A percentile compares a stretch with the other conserved stretches of the same genome.
phyloP scores from a whole-genome alignment of 2,329 filamentous ascomycete genomes.

The Ophiostoma ips region DNA sequence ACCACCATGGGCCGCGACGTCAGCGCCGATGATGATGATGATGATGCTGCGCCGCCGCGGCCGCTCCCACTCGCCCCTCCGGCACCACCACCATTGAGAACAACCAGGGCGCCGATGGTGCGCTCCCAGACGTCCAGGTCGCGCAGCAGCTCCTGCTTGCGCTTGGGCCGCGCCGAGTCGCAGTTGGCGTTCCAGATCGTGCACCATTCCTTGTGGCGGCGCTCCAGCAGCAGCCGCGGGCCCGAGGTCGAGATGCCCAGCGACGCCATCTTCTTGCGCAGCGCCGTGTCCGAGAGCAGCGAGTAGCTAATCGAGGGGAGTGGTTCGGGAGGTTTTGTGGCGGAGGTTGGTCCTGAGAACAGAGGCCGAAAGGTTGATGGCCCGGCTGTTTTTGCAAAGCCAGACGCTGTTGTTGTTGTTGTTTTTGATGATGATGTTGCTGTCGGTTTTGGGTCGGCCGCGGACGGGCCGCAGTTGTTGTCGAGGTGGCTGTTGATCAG shows the following conservation, averaged over 20 bases:
- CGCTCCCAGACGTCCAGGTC: conserved; percentile 82
- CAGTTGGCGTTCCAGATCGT: conserved; percentile 97
- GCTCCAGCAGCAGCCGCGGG: conserved; percentile 53
- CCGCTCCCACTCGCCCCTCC: conserved; percentile 17
- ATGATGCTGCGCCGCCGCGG: conserved; percentile 23
- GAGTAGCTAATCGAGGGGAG: conserved; percentile 76
- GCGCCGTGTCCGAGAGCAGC: conserved; percentile 62
- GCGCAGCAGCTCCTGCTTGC: conserved; percentile 55
- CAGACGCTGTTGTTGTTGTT: neutral
- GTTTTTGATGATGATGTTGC: neutral
- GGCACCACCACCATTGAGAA: too few relatives aligned
- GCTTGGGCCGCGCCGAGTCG: conserved; percentile 62
- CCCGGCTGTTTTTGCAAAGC: neutral
- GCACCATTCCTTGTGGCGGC: conserved; percentile 81
- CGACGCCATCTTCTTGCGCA: conserved; percentile 71
- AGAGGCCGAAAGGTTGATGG: conserved; percentile 2
- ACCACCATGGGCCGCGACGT: conserved; percentile 6
- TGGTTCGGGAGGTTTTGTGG: conserved; percentile 35
- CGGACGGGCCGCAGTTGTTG: conserved; percentile 5
- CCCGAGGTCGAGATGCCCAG: conserved; percentile 64
- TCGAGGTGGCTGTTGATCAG: conserved; percentile 74
- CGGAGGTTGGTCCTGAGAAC: neutral
- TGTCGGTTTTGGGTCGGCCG: neutral
- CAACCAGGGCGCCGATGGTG: conserved; percentile 48
- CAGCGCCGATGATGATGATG: neutral